Conservation (phyloP, 257 asterid genomes). For the Solanum infundibuliforme region DNA sequence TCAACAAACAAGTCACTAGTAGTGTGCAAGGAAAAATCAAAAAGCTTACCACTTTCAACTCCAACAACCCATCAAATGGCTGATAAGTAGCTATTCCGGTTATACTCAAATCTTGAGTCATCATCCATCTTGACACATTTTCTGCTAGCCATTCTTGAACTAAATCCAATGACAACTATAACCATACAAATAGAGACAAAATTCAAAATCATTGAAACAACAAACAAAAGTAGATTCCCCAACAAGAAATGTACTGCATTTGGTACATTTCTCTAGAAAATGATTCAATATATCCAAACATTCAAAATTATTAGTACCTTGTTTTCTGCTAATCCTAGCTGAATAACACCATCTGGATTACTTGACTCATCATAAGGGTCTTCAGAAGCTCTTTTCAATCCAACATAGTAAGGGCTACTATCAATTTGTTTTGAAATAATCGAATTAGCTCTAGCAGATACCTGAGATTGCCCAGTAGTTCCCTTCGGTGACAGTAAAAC, state of each 20-base stretch:
- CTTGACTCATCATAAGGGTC: conserved; percentile 32
- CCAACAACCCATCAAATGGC: conserved; percentile 54
- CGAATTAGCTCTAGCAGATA: conserved; percentile 38
- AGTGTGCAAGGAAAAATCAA: background rate
- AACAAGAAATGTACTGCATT: background rate
- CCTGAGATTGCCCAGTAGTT: conserved; percentile 21
- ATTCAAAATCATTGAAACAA: background rate
- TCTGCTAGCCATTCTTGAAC: conserved; percentile 47
- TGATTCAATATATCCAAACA: background rate
- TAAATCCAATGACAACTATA: conserved; percentile 40
- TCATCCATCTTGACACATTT: conserved; percentile 23
- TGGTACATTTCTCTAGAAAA: background rate
- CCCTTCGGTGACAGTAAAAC: conserved; percentile 35
- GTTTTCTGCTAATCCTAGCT: conserved; percentile 46
- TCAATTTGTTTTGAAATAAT: conserved; percentile 28
- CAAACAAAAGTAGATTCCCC: background rate
- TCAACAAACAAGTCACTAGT: background rate
- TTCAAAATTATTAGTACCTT: conserved; percentile 22
- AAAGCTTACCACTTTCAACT: conserved; percentile 40
- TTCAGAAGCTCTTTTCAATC: conserved; percentile 32
- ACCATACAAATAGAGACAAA: background rate
- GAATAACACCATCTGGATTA: conserved; percentile 54
- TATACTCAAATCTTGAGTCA: conserved; percentile 23
- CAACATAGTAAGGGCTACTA: conserved; percentile 25
- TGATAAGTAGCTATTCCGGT: conserved; percentile 36